Conservation (phyloP, 192 early-diverging fungal genomes). For the Backusella australiensis region DNA sequence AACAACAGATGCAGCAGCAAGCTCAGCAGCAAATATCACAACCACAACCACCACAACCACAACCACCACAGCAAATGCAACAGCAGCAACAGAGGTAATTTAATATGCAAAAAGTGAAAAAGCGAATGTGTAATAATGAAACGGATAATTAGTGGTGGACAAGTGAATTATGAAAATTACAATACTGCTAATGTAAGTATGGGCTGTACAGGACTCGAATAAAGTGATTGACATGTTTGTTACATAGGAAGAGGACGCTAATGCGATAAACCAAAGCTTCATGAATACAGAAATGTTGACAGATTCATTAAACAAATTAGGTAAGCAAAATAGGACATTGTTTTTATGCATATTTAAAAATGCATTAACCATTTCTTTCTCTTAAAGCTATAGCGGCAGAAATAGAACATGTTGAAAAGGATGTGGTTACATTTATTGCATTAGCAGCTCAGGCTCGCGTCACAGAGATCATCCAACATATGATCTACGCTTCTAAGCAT, state of each 20-base stretch:
- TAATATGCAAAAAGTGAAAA: not conserved
- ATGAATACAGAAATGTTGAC: conserved; percentile 40
- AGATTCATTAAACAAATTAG: conserved; percentile 35
- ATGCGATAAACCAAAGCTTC: conserved; percentile 39
- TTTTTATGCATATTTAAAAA: not conserved
- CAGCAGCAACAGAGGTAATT: not conserved
- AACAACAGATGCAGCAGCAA: not conserved
- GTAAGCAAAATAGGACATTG: conserved; percentile 18
- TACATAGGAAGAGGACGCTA: not conserved
- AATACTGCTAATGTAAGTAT: not conserved
- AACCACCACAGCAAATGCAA: not conserved
- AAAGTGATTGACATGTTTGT: not conserved
- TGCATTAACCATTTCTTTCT: not conserved
- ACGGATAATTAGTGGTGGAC: not conserved
- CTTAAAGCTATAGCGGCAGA: not conserved
- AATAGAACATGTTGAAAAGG: conserved; percentile 49
- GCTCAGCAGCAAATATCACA: not conserved
- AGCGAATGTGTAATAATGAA: not conserved
- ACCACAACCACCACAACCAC: not conserved
- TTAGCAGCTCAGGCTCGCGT: conserved; percentile 69
- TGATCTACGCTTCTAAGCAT: conserved; percentile 71
- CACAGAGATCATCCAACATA: conserved; percentile 59
- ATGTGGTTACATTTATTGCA: conserved; percentile 60
- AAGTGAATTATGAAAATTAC: conserved; percentile 3
- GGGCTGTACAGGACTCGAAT: not conserved